Conservation (phyloP, 305 asterid genomes). For the Withania somnifera region DNA sequence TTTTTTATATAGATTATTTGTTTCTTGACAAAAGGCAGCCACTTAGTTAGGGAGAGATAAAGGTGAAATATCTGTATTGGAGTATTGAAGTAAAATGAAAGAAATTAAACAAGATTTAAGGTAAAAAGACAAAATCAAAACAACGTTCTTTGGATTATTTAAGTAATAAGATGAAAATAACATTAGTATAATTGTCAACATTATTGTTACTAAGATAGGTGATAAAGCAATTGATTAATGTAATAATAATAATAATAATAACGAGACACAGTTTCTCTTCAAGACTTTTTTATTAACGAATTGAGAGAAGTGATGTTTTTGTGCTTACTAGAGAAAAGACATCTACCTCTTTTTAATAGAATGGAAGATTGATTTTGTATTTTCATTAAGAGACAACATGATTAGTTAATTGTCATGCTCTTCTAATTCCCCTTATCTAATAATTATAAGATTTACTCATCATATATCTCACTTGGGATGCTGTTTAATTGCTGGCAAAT, state of each 20-base stretch:
- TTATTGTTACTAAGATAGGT: not conserved
- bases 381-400: slow-evolving; percentile 29
- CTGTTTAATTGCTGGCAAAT: not conserved
- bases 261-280: not conserved
- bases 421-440: not conserved
- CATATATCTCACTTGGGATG: not conserved
- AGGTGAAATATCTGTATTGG: no score
- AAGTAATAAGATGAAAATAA: not conserved
- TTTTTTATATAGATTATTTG: no score
- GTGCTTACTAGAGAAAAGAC: slow-evolving; percentile 18
- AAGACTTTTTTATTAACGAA: not conserved
- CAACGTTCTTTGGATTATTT: no score
- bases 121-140: no score
- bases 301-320: not conserved
- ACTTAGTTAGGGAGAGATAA: no score
- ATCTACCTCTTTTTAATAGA: slow-evolving; percentile 1
- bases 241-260: not conserved
- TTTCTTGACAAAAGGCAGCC: no score
- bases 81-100: no score
- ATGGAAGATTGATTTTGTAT: slow-evolving; percentile 18
- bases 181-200: not conserved
- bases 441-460: not conserved
- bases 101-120: no score
- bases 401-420: slow-evolving; percentile 36
- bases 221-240: not conserved